Conservation (phyloP, 352 stramenopile genomes). For the Phytopythium montanum region DNA sequence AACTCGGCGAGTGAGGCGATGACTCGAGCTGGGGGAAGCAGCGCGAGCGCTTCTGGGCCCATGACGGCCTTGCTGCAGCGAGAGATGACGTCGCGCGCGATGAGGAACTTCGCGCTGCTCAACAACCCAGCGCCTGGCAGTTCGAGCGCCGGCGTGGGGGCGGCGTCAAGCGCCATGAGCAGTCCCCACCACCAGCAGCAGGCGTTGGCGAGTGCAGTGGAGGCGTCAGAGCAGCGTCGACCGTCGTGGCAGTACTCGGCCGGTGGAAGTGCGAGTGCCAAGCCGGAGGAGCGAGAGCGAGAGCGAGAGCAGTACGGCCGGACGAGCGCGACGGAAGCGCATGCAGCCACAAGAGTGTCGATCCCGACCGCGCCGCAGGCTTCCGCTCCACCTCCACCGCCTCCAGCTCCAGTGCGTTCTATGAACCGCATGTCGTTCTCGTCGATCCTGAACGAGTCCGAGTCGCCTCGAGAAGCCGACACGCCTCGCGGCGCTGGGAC, state of each 20-base stretch:
- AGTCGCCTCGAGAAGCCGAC: constrained; percentile 53
- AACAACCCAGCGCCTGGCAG: constrained; percentile 22
- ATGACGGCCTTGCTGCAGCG: constrained; percentile 25
- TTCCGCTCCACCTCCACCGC: background rate
- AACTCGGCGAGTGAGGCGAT: constrained; percentile 16
- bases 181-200: constrained; percentile 11
- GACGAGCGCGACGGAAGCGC: background rate
- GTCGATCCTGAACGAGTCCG: constrained; percentile 84
- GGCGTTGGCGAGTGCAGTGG: background rate
- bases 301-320: background rate
- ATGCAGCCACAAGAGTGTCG: background rate
- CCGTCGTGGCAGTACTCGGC: background rate
- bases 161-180: constrained; percentile 5
- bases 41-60: background rate
- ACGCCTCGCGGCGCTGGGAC: constrained; percentile 33
- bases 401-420: background rate
- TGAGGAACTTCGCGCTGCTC: constrained; percentile 59
- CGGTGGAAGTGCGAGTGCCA: background rate
- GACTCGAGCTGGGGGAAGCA: background rate
- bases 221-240: background rate
- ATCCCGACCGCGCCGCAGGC: background rate
- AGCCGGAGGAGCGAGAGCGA: background rate
- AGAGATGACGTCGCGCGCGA: constrained; percentile 43
- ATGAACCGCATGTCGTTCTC: constrained; percentile 87
- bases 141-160: background rate